Evolutionary conservation across 257 asterid genomes (phyloP), one percentile per base, ranked within the genome.

Genomic region (Fraxinus quadrangulata): DNA sequence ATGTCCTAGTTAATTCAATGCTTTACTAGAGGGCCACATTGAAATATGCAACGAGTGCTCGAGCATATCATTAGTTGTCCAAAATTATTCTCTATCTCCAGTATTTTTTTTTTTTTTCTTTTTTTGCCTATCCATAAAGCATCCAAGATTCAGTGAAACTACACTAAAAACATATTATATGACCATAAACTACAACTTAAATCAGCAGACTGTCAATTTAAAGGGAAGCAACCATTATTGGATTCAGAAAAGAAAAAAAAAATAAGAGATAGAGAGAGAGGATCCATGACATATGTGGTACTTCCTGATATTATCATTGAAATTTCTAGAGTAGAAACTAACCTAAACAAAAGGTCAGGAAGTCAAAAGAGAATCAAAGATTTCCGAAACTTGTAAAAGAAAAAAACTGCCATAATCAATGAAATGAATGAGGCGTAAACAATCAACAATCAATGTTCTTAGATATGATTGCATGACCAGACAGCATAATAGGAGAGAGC

Each of bases 341-440:
- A 47, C 65, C 47, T 26, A 24, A 74, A 78, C 77, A 70, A 17
- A n/a, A 37, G 7, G 4, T n/a, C 59, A 47, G n/a, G 14, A 2
- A 24, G 28, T 7, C 67, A 59, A 7, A n/a, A 21, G 65, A n/a
- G 21, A n/a, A 65, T 70, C 11, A 40, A 45, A 65, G 36, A 56
- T 1, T 30, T 28, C 17, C 1, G 51, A 54, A 5, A 23, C 21
- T 4, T 37, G 26, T 36, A 14, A 66, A 16, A 24, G 69, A 34
- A 40, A 23, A 23, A 81, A 40, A n/a, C 30, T 31, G 34, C 65
- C 70, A 63, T n/a, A 75, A 75, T n/a, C 66, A 75, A 31, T 17
- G 7, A 71, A 42, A 40, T 36, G 65, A 54, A 31, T 67, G 28
- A 12, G 73, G 14, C 67, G 24, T 40, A 6, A 69, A 37, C 6